These are phyloP conservation scores for Ceratobasidium sp. DNA, from an alignment of 1,284 basidiomycete genomes.

Conservation along the genomic window DNA sequence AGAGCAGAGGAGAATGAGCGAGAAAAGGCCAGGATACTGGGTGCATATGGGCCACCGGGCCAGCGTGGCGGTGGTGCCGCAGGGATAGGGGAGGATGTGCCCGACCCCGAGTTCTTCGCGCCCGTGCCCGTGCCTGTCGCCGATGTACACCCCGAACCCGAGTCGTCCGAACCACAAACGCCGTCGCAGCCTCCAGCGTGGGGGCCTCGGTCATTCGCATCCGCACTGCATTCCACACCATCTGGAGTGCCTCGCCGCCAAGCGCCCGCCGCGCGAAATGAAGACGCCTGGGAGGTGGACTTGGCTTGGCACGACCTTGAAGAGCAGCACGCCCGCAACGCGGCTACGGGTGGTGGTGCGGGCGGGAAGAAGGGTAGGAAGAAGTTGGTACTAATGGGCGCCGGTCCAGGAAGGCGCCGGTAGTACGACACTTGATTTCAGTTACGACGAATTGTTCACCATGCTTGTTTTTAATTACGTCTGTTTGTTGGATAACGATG, in stretches of 20 bases:
- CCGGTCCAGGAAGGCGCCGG: conserved; percentile 47
- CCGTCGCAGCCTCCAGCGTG: conserved; percentile 58
- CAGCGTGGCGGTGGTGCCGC: conserved; percentile 35
- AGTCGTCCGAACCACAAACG: conserved; percentile 45
- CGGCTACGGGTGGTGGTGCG: conserved; percentile 52
- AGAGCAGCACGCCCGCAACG: conserved; percentile 50
- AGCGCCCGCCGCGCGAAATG: conserved; percentile 46
- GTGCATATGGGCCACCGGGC: conserved; percentile 34
- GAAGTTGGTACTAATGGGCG: conserved; percentile 71
- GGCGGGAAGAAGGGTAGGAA: conserved; percentile 65
- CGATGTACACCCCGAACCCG: conserved; percentile 47
- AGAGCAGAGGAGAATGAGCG: conserved; percentile 74
- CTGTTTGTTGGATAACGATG: neutral
- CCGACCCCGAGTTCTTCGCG: conserved; percentile 47
- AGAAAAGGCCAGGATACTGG: conserved; percentile 58
- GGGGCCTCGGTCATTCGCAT: conserved; percentile 78
- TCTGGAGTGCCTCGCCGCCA: conserved; percentile 41
- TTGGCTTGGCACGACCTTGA: conserved; percentile 82
- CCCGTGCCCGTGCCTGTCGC: conserved; percentile 45
- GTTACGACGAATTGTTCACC: neutral
- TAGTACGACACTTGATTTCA: conserved; percentile 3
- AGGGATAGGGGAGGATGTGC: conserved; percentile 48
- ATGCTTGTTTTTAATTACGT: neutral
- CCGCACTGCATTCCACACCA: conserved; percentile 60
- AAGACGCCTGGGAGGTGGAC: conserved; percentile 78